These are phyloP conservation scores for Suhomyces guaymorum DNA, from an alignment of 1,139 yeast genomes.

Conservation along the genomic window DNA sequence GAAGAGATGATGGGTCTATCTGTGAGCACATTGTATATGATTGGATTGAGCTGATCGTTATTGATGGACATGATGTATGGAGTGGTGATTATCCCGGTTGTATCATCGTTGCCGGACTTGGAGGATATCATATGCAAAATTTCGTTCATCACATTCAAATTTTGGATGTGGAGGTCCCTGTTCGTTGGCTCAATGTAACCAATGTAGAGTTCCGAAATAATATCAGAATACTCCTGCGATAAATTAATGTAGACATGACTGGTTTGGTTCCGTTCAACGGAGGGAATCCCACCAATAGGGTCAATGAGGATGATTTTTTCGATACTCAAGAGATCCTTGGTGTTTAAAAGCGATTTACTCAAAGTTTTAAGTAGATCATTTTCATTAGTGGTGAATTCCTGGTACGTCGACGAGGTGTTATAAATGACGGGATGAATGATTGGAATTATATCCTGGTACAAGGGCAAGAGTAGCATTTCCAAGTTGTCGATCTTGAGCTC, in stretches of 20 bases:
- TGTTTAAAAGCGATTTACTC: constrained; percentile 27
- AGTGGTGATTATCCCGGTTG: constrained; percentile 47
- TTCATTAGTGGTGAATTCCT: constrained; percentile 32
- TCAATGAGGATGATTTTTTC: constrained; percentile 84
- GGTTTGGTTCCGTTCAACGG: constrained; percentile 74
- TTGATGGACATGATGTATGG: constrained; percentile 47
- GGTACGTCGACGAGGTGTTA: constrained; percentile 33
- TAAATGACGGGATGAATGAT: constrained; percentile 61
- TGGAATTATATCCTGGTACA: constrained; percentile 55
- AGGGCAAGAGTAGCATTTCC: constrained; percentile 41
- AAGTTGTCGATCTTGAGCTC: constrained; percentile 24
- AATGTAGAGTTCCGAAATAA: constrained; percentile 60
- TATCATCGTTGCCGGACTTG: constrained; percentile 38
- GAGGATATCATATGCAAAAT: constrained; percentile 33
- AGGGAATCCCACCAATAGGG: constrained; percentile 86
- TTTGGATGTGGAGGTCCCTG: constrained; percentile 55
- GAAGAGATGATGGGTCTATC: constrained; percentile 93
- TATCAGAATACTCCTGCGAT: constrained; percentile 74
- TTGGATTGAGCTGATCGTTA: constrained; percentile 64
- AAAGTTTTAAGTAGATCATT: constrained; percentile 34
- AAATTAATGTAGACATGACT: constrained; percentile 88
- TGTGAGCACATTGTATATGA: constrained; percentile 83
- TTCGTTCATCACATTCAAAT: constrained; percentile 55
- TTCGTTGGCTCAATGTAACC: constrained; percentile 48
- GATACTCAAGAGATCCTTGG: constrained; percentile 48